Base-by-base conservation (phyloP, 2,329 filamentous ascomycete species). In the Alternaria gansuensis region DNA sequence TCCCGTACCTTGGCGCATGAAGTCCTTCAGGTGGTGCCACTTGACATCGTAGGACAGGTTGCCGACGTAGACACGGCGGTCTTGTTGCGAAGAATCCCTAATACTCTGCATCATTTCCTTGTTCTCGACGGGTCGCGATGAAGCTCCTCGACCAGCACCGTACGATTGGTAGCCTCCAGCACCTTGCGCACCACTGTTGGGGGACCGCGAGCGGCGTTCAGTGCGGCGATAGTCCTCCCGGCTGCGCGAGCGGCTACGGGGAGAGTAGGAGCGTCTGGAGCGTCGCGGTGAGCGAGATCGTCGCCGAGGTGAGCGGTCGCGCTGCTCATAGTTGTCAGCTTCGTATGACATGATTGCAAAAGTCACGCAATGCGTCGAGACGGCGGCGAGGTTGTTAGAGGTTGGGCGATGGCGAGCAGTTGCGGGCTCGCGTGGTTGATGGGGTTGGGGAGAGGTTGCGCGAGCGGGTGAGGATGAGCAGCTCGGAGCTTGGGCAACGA, bases 21-120 rank as follows among this genome's bases (percentile, higher is more conserved):
- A 98, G 84, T 99, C 95, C 85, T 99, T 99, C 65, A 99, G 88
- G 77, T 98, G 95, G 84, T 98, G 94, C 95, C 95, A 99, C 85
- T 99, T 99, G 79, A 99, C 95, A 85, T 99, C 95, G 84, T 99
- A 99, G 49, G 93, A 95, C 72, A 99, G 86, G 79, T 99, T 99
- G 81, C 95, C 95, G 78, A 99, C 95, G 79, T 99, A 99, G 87
- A 99, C 95, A 69, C 95, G 93, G 77, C 95, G 94, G 85, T 99
- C 95, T 82, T 99, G 95, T 79, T 98, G 95, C 63, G 95, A 98
- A 44, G 91, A 90, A 76, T 98, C 95, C 77, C 93, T 90, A 72
- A 97, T 90, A 77, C 88, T 93, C 81, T 88, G 90, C 92, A 98
- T 96, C 92, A 96, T 97, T 79, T 93, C 93, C 81, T 95, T 93